A percentile compares a stretch with the other conserved stretches of the same genome.
These are phyloP conservation scores for Penicillium sp. DNA, from an alignment of 2,329 filamentous ascomycete species.

Conservation along the genomic window DNA sequence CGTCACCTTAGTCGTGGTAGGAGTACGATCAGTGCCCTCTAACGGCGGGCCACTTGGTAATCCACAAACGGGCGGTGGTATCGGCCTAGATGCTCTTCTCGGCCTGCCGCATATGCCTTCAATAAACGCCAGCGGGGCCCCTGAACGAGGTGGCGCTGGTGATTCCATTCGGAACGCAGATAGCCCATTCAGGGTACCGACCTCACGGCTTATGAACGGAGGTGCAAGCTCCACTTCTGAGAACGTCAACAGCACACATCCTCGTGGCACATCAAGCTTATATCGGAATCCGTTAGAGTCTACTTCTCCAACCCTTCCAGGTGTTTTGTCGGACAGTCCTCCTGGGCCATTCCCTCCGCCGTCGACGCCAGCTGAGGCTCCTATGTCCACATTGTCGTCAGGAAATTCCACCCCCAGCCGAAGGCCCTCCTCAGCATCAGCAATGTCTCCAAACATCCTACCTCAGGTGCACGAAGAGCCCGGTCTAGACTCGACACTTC, in stretches of 20 bases:
- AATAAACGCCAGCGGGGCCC: conserved; percentile 33
- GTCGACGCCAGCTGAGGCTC: conserved; percentile 59
- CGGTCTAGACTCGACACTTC: conserved; percentile 38
- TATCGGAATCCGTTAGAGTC: conserved; percentile 24
- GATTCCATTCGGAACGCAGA: conserved; percentile 52
- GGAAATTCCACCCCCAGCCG: conserved; percentile 49
- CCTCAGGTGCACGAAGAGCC: conserved; percentile 39
- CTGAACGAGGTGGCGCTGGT: conserved; percentile 43
- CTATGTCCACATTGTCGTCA: conserved; percentile 53
- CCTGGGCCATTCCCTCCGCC: conserved; percentile 59
- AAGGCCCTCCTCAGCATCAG: conserved; percentile 46
- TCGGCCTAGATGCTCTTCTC: conserved; percentile 43
- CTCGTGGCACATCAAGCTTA: conserved; percentile 23
- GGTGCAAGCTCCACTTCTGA: conserved; percentile 52
- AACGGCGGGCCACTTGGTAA: conserved; percentile 42
- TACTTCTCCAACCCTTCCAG: conserved; percentile 35
- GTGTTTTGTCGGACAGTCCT: conserved; percentile 52
- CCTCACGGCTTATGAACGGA: conserved; percentile 53
- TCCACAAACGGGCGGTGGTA: conserved; percentile 39
- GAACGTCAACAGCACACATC: conserved; percentile 50
- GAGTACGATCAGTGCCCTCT: conserved; percentile 62
- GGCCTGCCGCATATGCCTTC: conserved; percentile 43
- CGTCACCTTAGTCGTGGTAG: conserved; percentile 66
- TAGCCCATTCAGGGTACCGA: conserved; percentile 52
- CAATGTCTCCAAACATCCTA: conserved; percentile 33